Evolutionary conservation across 2,329 filamentous ascomycete genomes (phyloP).

Genomic region (Sclerotinia minor): DNA sequence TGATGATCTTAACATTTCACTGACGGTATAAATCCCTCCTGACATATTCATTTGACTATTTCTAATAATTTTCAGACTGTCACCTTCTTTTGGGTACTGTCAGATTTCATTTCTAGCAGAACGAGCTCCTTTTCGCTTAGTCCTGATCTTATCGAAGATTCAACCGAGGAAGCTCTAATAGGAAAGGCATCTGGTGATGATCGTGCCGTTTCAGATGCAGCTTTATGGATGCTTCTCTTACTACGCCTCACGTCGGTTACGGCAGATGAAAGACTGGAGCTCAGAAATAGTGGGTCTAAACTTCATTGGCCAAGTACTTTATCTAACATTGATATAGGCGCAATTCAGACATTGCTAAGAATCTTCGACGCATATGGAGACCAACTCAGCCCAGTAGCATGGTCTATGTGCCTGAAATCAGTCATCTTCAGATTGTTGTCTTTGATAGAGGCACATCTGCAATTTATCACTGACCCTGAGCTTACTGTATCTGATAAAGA

Average conservation of each 20-base stretch:
- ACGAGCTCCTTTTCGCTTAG: slow-evolving; percentile 60
- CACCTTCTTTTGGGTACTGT: slow-evolving; percentile 94
- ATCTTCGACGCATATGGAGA: slow-evolving; percentile 93
- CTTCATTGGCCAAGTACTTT: neutral
- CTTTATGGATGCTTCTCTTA: slow-evolving; percentile 77
- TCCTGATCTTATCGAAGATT: slow-evolving; percentile 54
- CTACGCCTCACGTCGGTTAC: slow-evolving; percentile 70
- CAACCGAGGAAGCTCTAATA: slow-evolving; percentile 58
- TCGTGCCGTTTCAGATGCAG: slow-evolving; percentile 63
- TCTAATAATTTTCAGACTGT: slow-evolving; percentile 60
- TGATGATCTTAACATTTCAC: slow-evolving; percentile 90
- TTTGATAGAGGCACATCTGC: slow-evolving; percentile 62
- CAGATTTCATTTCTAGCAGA: slow-evolving; percentile 74
- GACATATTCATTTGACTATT: slow-evolving; percentile 14
- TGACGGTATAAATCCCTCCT: slow-evolving; percentile 67
- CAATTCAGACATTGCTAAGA: slow-evolving; percentile 84
- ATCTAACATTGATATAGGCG: slow-evolving; percentile 51
- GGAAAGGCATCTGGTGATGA: slow-evolving; percentile 60
- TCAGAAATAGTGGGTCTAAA: slow-evolving; percentile 65
- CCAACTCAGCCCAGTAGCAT: slow-evolving; percentile 72
- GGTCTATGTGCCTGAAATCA: slow-evolving; percentile 78
- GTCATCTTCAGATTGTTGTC: slow-evolving; percentile 78
- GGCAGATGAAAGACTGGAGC: slow-evolving; percentile 69
- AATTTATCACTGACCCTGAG: slow-evolving; percentile 42
- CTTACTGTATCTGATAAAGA: slow-evolving; percentile 45